Conservation (phyloP, 2,329 filamentous ascomycete species). For the Fusarium irregulare region DNA sequence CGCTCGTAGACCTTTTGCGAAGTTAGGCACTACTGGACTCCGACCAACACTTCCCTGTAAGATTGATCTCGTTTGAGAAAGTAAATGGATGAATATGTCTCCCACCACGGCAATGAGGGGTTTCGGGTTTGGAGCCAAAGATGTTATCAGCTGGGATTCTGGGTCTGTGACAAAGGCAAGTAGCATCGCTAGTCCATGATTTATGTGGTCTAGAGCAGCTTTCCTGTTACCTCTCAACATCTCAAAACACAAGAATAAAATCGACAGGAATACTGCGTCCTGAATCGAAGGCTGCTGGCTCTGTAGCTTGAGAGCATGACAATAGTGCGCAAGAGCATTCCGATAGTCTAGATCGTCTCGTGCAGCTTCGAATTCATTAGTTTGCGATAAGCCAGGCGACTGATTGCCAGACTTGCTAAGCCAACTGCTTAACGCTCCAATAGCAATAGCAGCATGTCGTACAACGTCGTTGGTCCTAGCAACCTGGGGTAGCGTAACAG, state of each 20-base stretch:
- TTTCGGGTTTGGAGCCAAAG: conserved; percentile 38
- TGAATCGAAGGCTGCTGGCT: conserved; percentile 44
- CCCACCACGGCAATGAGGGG: conserved; percentile 31
- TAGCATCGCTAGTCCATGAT: conserved; percentile 51
- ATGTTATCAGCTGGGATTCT: conserved; percentile 14
- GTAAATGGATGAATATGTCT: conserved; percentile 32
- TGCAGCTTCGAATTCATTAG: neutral
- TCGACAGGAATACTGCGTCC: conserved; percentile 48
- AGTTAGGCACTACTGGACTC: conserved; percentile 33
- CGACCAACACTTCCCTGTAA: conserved; percentile 20
- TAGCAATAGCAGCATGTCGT: conserved; percentile 49
- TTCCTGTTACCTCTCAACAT: conserved; percentile 47
- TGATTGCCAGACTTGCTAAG: neutral
- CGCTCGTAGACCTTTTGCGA: conserved; percentile 23
- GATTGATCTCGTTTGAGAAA: conserved; percentile 26
- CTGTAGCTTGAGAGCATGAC: conserved; percentile 49
- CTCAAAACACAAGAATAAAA: conserved; percentile 50
- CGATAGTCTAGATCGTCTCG: conserved; percentile 43
- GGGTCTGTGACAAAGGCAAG: conserved; percentile 48
- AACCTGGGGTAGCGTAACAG: conserved; percentile 48
- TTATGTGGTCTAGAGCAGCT: conserved; percentile 51
- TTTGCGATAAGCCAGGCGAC: neutral
- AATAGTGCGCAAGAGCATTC: conserved; percentile 51
- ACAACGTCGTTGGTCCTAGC: conserved; percentile 43
- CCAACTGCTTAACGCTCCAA: conserved; percentile 46